Evolutionary conservation across 495 filamentous ascomycete genomes (phyloP), one percentile per base, ranked within the genome.

Genomic region (Aspergillus mulundensis): DNA sequence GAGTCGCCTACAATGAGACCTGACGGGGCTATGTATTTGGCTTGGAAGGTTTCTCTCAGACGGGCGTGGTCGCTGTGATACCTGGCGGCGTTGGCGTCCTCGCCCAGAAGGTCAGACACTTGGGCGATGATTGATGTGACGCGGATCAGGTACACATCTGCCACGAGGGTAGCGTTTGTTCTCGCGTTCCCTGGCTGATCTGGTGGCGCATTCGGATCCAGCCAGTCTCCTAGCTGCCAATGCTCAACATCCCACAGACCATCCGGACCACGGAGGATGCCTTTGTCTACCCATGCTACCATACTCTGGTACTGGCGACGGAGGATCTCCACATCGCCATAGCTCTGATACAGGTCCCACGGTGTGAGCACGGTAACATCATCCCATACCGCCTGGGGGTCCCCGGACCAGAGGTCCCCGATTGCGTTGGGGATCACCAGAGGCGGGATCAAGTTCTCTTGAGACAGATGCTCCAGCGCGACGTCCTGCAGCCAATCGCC

Each of bases 191-290:
- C 75, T 11, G 81, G 67, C 18, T 76, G 62, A 5, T 74, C 64
- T 1, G 74, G 63, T 0, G 78, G 79, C 0, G 81, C 70, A 6
- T 65, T 65, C 0, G 80, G 81, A 42, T 84, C 81, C 0, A 83
- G 70, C 81, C 80, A 83, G 63, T 84, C 80, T 3, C 74, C 77
- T 15, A 72, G 67, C 54, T 82, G 79, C 56, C 68, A 73, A 2
- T 56, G 52, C 0, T 63, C 55, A 12, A 61, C 61, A 50, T 69
- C 60, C 77, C 77, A 75, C n/a, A 79, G 56, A 2, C 66, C 67
- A 38, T 67, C 66, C 0, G 64, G 42, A 16, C 71, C 70, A 12
- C 79, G 69, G 11, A 62, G 66, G 15, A 81, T 70, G 3, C 77
- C 80, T 20, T 66, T 54, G 44, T 76, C 75, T 5, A 82, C 48